Conservation (phyloP, 176 grass and related monocot species). For the Raddia distichophylla region DNA sequence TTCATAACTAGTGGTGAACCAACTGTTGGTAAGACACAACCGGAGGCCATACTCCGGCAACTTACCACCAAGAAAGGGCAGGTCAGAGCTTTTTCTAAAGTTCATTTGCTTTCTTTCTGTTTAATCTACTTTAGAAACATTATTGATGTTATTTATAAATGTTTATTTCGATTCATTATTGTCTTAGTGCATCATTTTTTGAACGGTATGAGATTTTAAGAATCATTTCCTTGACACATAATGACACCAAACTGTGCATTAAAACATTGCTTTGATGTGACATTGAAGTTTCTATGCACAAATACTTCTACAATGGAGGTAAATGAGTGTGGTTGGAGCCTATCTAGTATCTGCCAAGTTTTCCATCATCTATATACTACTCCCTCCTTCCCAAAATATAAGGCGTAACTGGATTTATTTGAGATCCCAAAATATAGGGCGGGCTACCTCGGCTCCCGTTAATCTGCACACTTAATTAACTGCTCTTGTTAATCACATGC, state of each 20-base stretch:
- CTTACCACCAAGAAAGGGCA: slow-evolving; percentile 95
- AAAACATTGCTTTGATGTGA: slow-evolving; percentile 12
- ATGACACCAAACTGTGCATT: not conserved
- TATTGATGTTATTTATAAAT: slow-evolving; percentile 37
- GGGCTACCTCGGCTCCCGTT: too few species aligned
- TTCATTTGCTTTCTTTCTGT: slow-evolving; percentile 25
- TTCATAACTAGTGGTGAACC: slow-evolving; percentile 71
- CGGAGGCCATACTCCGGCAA: slow-evolving; percentile 84
- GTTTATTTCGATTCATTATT: slow-evolving; percentile 2
- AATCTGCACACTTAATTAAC: too few species aligned
- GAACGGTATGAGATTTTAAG: not conserved
- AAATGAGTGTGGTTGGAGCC: slow-evolving; percentile 1
- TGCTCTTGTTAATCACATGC: too few species aligned
- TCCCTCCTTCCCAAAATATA: too few species aligned
- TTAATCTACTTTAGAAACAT: slow-evolving; percentile 17
- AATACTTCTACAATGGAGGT: not conserved
- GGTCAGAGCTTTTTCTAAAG: slow-evolving; percentile 53
- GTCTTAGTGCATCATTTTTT: slow-evolving; percentile 22
- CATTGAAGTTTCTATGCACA: slow-evolving; percentile 10
- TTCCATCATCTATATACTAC: not conserved
- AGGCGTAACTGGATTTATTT: too few species aligned
- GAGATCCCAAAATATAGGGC: too few species aligned
- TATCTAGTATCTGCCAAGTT: not conserved
- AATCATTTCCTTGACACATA: not conserved
- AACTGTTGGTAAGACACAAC: slow-evolving; percentile 83